These are phyloP conservation scores for Parastagonospora avenae DNA, from an alignment of 2,329 filamentous ascomycete genomes.

Conservation along the genomic window DNA sequence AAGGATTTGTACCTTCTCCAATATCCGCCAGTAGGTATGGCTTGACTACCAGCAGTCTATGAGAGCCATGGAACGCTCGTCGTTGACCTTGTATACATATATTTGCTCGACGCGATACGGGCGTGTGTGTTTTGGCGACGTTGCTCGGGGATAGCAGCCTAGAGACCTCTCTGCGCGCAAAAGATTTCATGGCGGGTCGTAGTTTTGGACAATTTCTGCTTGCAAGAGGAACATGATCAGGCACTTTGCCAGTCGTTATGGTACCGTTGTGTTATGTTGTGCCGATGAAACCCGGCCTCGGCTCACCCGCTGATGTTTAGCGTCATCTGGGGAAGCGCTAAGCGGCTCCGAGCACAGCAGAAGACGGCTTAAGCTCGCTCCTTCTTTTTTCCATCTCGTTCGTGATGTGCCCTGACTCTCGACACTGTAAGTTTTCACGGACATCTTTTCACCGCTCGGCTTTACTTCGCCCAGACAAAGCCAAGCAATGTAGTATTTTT, in stretches of 20 bases:
- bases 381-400: constrained; percentile 2
- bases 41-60: constrained; percentile 62
- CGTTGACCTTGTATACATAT: constrained; percentile 29
- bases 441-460: too few species aligned
- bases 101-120: constrained; percentile 23
- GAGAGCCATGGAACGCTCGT: constrained; percentile 48
- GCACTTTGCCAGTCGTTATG: constrained; percentile 23
- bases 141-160: constrained; percentile 32
- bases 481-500: too few species aligned
- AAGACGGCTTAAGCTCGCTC: constrained; percentile 24
- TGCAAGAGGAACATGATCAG: constrained; percentile 30
- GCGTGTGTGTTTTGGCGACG: constrained; percentile 27
- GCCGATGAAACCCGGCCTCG: constrained; percentile 25
- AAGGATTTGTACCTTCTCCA: constrained; percentile 69
- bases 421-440: too few species aligned
- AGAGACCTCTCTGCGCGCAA: constrained; percentile 37
- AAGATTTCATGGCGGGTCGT: constrained; percentile 35
- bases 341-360: constrained; percentile 6
- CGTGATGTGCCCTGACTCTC: too few species aligned
- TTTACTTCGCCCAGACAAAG: too few species aligned
- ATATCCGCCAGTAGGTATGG: constrained; percentile 85
- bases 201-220: constrained; percentile 10
- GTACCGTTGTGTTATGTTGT: constrained; percentile 16
- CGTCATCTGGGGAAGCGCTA: constrained; percentile 17
- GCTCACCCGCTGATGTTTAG: constrained; percentile 10